Evolutionary conservation across 202 grass and related monocot genomes (phyloP).

Genomic region (Schoenoplectus tabernaemontani): DNA sequence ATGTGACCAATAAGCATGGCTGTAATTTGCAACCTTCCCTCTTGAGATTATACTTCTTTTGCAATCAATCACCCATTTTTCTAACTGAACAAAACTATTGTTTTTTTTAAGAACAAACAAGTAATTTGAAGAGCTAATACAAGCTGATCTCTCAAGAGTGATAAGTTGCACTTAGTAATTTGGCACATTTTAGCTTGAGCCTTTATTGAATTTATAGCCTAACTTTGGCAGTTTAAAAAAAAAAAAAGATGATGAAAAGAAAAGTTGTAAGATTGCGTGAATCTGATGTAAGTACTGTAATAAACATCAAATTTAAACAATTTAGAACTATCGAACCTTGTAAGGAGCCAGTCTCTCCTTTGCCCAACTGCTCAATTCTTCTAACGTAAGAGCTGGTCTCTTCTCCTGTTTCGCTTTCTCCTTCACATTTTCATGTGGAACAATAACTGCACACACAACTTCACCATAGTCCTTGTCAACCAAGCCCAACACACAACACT

Average conservation of each 20-base stretch:
- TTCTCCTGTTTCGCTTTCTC: conserved; percentile 36
- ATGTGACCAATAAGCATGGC: neutral
- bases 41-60: neutral
- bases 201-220: neutral
- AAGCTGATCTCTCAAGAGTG: neutral
- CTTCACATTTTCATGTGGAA: conserved; percentile 49
- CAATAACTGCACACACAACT: conserved; percentile 73
- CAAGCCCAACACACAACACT: conserved; percentile 81
- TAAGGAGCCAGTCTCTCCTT: conserved; percentile 94
- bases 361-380: conserved; percentile 65
- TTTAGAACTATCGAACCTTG: conserved; percentile 50
- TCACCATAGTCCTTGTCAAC: conserved; percentile 81
- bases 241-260: neutral
- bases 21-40: neutral
- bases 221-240: neutral
- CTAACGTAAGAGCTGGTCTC: conserved; percentile 59
- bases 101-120: neutral
- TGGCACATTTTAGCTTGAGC: neutral
- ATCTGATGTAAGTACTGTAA: neutral
- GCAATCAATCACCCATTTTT: neutral
- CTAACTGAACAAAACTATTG: neutral
- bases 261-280: neutral
- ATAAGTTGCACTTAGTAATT: neutral
- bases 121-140: neutral
- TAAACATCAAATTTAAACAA: neutral